A percentile compares a stretch with the other conserved stretches of the same genome.
phyloP scores from a whole-genome alignment of 179 eudicot species.

The Gypsophila paniculata region DNA sequence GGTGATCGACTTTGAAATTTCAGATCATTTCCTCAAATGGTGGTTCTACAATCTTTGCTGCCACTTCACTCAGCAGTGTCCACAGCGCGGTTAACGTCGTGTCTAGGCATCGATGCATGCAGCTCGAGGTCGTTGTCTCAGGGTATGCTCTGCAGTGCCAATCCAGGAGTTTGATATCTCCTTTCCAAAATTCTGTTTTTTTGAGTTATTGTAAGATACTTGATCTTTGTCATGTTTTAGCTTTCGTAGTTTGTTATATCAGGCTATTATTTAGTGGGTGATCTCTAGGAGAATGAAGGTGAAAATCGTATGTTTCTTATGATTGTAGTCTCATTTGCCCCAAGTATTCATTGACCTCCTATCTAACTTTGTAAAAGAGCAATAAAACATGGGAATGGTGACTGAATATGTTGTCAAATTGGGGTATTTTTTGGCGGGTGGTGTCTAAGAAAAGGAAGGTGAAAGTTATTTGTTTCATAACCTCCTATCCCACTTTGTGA shows the following conservation, averaged over 20 bases:
- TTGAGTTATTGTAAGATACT: conserved; percentile 54
- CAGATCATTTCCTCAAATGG: conserved; percentile 70
- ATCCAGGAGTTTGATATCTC: conserved; percentile 85
- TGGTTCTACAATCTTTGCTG: conserved; percentile 64
- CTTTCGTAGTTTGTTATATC: not conserved
- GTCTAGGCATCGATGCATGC: conserved; percentile 65
- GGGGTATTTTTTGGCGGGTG: not conserved
- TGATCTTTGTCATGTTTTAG: conserved; percentile 29
- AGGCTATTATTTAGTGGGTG: conserved; percentile 6
- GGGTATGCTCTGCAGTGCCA: conserved; percentile 96
- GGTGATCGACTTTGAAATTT: conserved; percentile 24
- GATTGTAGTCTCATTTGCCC: too few species aligned
- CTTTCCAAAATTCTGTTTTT: conserved; percentile 25
- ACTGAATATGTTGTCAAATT: not conserved
- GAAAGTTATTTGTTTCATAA: not conserved
- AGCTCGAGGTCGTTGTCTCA: conserved; percentile 90
- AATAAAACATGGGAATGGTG: not conserved
- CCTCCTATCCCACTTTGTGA: not conserved
- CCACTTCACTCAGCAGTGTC: conserved; percentile 85
- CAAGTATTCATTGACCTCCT: too few species aligned
- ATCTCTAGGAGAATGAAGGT: not conserved
- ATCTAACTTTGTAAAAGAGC: too few species aligned
- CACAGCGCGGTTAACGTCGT: conserved; percentile 74
- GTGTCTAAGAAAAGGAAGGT: not conserved
- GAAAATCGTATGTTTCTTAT: not conserved